Percentiles rank a stretch among this genome's conserved stretches.
Evolutionary conservation across 306 rosid species (phyloP).

Genomic region (Abrus precatorius): DNA sequence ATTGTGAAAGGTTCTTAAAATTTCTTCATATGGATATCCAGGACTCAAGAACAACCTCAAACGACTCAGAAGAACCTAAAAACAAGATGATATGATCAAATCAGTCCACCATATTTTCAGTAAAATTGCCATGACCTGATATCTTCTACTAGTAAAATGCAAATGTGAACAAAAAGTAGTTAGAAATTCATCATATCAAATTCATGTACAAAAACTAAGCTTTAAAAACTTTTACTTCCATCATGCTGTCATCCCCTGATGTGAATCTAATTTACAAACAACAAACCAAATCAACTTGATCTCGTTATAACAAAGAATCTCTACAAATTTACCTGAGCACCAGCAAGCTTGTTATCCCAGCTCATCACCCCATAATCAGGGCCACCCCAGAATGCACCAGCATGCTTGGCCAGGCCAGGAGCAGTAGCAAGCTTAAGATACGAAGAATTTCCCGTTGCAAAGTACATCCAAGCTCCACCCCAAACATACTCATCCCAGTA

Average conservation of each 20-base stretch:
- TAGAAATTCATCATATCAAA: conserved; percentile 12
- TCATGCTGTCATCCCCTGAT: background rate
- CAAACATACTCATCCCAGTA: conserved; percentile 95
- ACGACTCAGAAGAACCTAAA: conserved; percentile 94
- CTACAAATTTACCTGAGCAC: conserved; percentile 81
- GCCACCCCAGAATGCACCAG: conserved; percentile 99
- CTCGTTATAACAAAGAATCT: conserved; percentile 5
- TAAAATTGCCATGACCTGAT: conserved; percentile 15
- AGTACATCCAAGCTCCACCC: conserved; percentile 99
- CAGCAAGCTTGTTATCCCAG: conserved; percentile 99
- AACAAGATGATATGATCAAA: conserved; percentile 40
- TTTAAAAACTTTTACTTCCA: background rate
- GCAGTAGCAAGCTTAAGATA: conserved; percentile 89
- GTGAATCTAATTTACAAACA: conserved; percentile 25
- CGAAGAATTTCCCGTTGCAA: conserved; percentile 88
- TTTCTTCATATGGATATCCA: conserved; percentile 98
- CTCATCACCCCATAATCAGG: conserved; percentile 92
- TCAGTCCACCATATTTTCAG: conserved; percentile 25
- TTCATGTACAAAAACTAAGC: background rate
- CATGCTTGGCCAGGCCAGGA: conserved; percentile 90
- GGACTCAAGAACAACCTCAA: conserved; percentile 98
- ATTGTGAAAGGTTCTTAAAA: conserved; percentile 90
- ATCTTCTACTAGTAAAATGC: background rate
- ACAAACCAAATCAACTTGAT: background rate
- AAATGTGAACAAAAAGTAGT: background rate